Conservation (phyloP, 768 basidiomycete genomes). For the Leccinum longicurvipes region DNA sequence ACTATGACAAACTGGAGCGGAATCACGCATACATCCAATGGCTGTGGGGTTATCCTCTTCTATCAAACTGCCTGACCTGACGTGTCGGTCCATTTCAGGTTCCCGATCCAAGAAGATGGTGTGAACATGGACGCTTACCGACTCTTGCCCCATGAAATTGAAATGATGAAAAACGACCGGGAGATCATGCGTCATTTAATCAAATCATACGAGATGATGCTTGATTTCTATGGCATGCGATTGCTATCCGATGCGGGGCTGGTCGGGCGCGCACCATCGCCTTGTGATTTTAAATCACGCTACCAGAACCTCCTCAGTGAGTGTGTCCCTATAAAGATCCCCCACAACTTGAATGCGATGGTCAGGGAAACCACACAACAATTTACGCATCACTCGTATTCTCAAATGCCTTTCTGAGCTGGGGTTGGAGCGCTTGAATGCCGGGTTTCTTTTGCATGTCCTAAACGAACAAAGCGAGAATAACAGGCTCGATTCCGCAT, state of each 20-base stretch:
- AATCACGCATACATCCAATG: conserved; percentile 79
- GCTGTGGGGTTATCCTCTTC: conserved; percentile 48
- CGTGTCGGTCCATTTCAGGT: conserved; percentile 35
- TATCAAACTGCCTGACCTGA: neutral
- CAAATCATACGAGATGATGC: conserved; percentile 67
- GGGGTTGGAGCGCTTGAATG: conserved; percentile 59
- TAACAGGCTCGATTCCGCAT: conserved; percentile 45
- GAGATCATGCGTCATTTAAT: conserved; percentile 48
- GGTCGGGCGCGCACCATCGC: conserved; percentile 48
- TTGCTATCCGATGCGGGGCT: conserved; percentile 58
- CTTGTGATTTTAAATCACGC: conserved; percentile 47
- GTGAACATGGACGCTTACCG: conserved; percentile 68
- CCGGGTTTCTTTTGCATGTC: conserved; percentile 66
- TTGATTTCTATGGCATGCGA: conserved; percentile 78
- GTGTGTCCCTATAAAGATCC: conserved; percentile 24
- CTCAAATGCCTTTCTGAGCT: conserved; percentile 72
- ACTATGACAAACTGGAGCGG: conserved; percentile 59
- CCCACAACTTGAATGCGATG: neutral
- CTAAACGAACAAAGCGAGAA: conserved; percentile 66
- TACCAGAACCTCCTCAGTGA: conserved; percentile 67
- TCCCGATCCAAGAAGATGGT: conserved; percentile 72
- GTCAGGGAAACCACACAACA: conserved; percentile 69
- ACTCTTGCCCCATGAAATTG: conserved; percentile 62
- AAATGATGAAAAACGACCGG: conserved; percentile 49
- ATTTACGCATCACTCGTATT: conserved; percentile 73